A percentile compares a stretch with the other conserved stretches of the same genome.
Conservation (phyloP, 164 flowering plant genomes). For the Litsea cubeba region DNA sequence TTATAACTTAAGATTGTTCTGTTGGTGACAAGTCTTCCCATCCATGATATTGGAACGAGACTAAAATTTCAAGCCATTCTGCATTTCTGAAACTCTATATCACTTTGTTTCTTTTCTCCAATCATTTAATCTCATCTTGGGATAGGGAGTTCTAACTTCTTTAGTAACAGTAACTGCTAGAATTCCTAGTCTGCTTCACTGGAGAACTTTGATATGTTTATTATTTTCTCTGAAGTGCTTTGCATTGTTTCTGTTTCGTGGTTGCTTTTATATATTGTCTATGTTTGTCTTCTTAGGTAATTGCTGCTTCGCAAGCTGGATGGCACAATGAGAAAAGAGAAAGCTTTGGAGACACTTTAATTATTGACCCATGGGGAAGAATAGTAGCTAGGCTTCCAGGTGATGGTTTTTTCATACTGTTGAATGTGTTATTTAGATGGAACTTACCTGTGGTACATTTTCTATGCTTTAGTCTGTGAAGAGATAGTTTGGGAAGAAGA, state of each 20-base stretch:
- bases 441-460: no score
- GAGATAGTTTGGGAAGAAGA: no score
- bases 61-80: no score
- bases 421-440: background rate
- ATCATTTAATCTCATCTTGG: background rate
- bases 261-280: background rate
- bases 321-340: slow-evolving; percentile 78
- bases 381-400: slow-evolving; percentile 72
- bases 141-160: background rate
- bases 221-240: background rate
- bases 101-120: background rate
- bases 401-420: slow-evolving; percentile 18
- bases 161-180: background rate
- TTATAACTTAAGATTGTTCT: no score
- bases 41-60: no score
- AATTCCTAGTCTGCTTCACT: background rate
- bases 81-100: no score
- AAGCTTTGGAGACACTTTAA: slow-evolving; percentile 78
- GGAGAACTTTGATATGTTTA: background rate
- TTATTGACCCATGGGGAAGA: slow-evolving; percentile 97
- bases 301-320: slow-evolving; percentile 90
- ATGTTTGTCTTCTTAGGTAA: slow-evolving; percentile 37
- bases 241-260: background rate
- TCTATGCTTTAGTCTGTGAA: no score
- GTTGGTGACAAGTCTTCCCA: no score